These are phyloP conservation scores for Asterochloris sp. DNA, from an alignment of 139 green algal genomes.

Conservation along the genomic window DNA sequence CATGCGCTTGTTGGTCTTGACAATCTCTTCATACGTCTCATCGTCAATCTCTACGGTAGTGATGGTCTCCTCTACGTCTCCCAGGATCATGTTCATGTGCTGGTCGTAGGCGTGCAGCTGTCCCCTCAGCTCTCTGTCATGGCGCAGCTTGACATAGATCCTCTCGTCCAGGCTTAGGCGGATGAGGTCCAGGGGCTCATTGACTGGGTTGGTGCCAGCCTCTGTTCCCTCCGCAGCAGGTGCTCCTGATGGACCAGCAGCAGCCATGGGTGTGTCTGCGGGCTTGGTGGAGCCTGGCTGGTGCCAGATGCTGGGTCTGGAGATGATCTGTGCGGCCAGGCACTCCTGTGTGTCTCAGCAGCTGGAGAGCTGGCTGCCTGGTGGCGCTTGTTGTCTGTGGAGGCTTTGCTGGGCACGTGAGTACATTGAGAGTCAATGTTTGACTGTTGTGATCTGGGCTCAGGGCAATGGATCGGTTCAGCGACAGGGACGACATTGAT, in stretches of 20 bases:
- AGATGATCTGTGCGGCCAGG: neutral
- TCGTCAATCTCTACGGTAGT: conserved; percentile 96
- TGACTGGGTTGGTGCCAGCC: conserved; percentile 47
- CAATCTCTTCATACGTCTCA: conserved; percentile 99
- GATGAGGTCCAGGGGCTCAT: conserved; percentile 97
- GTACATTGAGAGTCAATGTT: neutral
- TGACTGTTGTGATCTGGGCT: neutral
- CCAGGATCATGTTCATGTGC: conserved; percentile 99
- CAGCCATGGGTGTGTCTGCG: too few species aligned
- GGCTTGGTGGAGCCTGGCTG: neutral
- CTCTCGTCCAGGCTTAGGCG: conserved; percentile 88
- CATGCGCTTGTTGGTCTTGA: conserved; percentile 93
- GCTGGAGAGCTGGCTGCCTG: neutral
- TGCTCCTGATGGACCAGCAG: too few species aligned
- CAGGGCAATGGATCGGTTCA: conserved; percentile 17
- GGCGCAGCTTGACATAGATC: conserved; percentile 94
- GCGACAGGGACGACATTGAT: conserved; percentile 12
- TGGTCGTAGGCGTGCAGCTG: conserved; percentile 99
- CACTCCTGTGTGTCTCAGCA: neutral
- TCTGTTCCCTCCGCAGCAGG: too few species aligned
- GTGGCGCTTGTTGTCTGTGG: neutral
- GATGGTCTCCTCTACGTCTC: conserved; percentile 96
- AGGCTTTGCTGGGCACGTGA: neutral
- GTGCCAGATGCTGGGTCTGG: neutral
- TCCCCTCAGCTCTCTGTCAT: conserved; percentile 90